Percentiles rank a stretch among this genome's conserved stretches.
Evolutionary conservation across 2,329 filamentous ascomycete species (phyloP).

Genomic region (Penicillium sp.): DNA sequence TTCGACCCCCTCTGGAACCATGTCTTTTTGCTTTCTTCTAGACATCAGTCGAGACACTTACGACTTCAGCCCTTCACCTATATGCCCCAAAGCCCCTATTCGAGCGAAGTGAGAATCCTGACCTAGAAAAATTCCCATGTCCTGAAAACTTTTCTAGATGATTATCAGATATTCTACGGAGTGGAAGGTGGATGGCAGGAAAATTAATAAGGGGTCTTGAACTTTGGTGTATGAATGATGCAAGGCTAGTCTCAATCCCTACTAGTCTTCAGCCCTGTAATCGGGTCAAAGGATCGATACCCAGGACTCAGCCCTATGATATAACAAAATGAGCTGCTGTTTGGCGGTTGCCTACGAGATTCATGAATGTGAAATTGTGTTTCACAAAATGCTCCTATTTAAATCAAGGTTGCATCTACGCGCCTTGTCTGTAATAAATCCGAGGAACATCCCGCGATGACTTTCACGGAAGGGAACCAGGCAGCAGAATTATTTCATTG

Average conservation of each 20-base stretch:
- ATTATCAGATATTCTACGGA: no score
- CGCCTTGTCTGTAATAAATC: not conserved
- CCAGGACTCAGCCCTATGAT: not conserved
- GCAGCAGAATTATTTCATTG: not conserved
- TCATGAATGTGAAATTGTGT: not conserved
- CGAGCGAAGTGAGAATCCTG: no score
- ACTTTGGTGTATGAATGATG: not conserved
- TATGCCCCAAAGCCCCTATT: no score
- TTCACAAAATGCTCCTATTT: not conserved
- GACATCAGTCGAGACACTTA: no score
- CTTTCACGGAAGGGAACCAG: not conserved
- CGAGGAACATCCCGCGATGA: not conserved
- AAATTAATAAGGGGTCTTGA: not conserved
- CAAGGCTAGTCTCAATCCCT: not conserved
- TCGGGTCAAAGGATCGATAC: not conserved
- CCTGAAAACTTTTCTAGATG: no score
- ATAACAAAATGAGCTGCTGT: not conserved
- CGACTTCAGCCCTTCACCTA: no score
- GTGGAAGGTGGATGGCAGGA: not conserved
- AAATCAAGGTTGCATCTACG: not conserved
- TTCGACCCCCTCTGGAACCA: no score
- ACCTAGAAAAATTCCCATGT: no score
- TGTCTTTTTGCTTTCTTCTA: no score
- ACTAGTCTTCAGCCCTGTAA: not conserved
- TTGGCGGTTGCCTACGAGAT: not conserved